Base-by-base conservation (phyloP, 164 flowering plant genomes). In the Kalanchoe fedtschenkoi region DNA sequence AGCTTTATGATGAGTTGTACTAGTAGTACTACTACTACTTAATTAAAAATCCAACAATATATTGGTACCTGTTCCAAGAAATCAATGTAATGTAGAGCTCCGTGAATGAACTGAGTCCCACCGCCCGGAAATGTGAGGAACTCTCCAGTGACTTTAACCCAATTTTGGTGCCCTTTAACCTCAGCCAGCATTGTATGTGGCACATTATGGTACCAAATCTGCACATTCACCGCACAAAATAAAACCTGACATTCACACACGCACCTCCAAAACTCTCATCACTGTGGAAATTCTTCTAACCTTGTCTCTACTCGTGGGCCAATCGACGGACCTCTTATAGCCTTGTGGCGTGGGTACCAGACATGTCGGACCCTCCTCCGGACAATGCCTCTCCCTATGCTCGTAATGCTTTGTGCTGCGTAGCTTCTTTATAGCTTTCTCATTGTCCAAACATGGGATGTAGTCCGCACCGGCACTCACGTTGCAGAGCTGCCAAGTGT, bases 371-470 rank as follows among this genome's bases (percentile, higher is more conserved):
- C 63, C 44, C 8, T 62, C 47, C 5, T 66, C 66, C 6, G 73
- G 73, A 51, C 73, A 70, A 53, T 70, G 73, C 38, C 72, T 74
- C 72, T 92, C 97, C 0, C 98, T 75, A 65, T 92, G 98, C 77
- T 89, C 86, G 54, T 60, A 88, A 71, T 85, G 98, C 21, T 53
- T 62, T 0, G 81, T 82, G 28, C 65, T 71, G 8, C 53, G 84
- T 15, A 89, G 37, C 34, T 73, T 56, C 61, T 62, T 75, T 7
- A 89, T 33, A 0, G 89, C 89, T 59, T 76, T 70, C 72, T 76
- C 86, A 68, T 92, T 92, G 73, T 92, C 98, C 75, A 92, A 78
- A 70, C 98, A 92, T 2, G 98, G 98, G 24, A 92, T 89, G 66
- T 87, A 92, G 64, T 92, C 98, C 5, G 83, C 39, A 9, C 95